phyloP scores from a whole-genome alignment of 495 filamentous ascomycete species.

The Penicillium crystallinum region DNA sequence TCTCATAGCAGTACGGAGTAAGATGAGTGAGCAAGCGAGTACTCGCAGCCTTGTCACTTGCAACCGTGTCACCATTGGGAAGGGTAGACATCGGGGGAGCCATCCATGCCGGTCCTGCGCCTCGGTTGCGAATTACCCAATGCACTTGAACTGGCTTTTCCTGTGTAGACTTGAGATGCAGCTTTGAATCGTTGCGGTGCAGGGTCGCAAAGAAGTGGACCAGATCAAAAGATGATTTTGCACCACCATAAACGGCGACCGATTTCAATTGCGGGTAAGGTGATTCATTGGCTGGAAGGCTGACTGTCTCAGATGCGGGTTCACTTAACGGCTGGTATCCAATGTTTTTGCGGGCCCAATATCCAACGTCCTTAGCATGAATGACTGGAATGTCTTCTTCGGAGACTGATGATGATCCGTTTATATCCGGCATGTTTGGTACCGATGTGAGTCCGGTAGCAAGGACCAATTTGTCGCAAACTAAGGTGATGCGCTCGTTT shows the following conservation, averaged over 20 bases:
- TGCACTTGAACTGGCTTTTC: slow-evolving; percentile 50
- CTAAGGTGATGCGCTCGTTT: slow-evolving; percentile 17
- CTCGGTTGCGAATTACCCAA: slow-evolving; percentile 68
- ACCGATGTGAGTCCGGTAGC: slow-evolving; percentile 60
- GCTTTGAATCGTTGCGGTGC: slow-evolving; percentile 12
- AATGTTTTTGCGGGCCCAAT: slow-evolving; percentile 27
- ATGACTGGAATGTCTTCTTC: slow-evolving; percentile 41
- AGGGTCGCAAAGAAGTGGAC: slow-evolving; percentile 58
- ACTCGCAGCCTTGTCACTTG: slow-evolving; percentile 52
- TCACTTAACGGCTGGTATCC: slow-evolving; percentile 21
- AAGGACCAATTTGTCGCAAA: slow-evolving; percentile 56
- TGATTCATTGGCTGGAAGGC: background rate
- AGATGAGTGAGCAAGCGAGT: slow-evolving; percentile 51
- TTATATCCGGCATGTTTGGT: slow-evolving; percentile 44
- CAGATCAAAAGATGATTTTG: slow-evolving; percentile 66
- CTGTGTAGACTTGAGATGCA: slow-evolving; percentile 14
- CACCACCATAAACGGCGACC: slow-evolving; percentile 59
- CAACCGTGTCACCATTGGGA: slow-evolving; percentile 50
- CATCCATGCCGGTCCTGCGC: slow-evolving; percentile 30
- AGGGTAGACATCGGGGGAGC: slow-evolving; percentile 19
- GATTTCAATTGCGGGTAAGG: slow-evolving; percentile 5
- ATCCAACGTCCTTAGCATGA: slow-evolving; percentile 27
- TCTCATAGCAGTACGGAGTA: slow-evolving; percentile 45
- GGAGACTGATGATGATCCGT: background rate
- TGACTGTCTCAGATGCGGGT: background rate